Conservation (phyloP, 2,329 filamentous ascomycete genomes). For the Diaporthe helianthi region DNA sequence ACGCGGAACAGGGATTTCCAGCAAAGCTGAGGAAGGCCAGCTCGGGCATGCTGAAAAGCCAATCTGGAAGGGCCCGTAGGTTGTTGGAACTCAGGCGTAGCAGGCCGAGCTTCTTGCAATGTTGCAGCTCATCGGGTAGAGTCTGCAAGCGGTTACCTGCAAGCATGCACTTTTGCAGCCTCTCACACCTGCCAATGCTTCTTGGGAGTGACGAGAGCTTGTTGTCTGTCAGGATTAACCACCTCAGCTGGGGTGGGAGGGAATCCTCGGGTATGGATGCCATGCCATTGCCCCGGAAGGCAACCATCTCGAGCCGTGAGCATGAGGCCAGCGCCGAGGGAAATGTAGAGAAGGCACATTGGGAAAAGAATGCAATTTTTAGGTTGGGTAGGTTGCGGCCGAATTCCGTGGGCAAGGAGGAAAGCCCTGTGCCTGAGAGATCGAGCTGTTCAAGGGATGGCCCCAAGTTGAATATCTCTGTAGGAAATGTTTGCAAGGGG, state of each 20-base stretch:
- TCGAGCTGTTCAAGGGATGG: slow-evolving; percentile 53
- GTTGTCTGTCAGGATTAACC: slow-evolving; percentile 58
- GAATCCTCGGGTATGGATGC: slow-evolving; percentile 48
- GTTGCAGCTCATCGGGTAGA: slow-evolving; percentile 51
- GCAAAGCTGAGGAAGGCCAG: slow-evolving; percentile 56
- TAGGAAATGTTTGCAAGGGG: slow-evolving; percentile 47
- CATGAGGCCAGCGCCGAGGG: slow-evolving; percentile 51
- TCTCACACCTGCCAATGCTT: slow-evolving; percentile 51
- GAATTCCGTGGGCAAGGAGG: slow-evolving; percentile 49
- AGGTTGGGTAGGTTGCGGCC: slow-evolving; percentile 49
- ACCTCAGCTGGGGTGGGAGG: slow-evolving; percentile 52
- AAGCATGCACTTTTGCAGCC: slow-evolving; percentile 58
- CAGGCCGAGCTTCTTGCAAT: slow-evolving; percentile 52
- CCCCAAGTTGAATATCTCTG: slow-evolving; percentile 50
- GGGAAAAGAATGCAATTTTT: slow-evolving; percentile 54
- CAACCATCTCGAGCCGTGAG: slow-evolving; percentile 55
- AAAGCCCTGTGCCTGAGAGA: slow-evolving; percentile 54
- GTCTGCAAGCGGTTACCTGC: slow-evolving; percentile 51
- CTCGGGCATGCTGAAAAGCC: slow-evolving; percentile 53
- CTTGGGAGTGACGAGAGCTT: slow-evolving; percentile 47
- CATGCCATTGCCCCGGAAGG: slow-evolving; percentile 56
- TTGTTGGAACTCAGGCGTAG: slow-evolving; percentile 53
- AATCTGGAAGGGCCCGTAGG: slow-evolving; percentile 48
- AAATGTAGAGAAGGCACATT: slow-evolving; percentile 53
- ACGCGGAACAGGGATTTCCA: slow-evolving; percentile 52